Evolutionary conservation across 2,329 filamentous ascomycete genomes (phyloP).

Genomic region (Aureobasidium namibiae): DNA sequence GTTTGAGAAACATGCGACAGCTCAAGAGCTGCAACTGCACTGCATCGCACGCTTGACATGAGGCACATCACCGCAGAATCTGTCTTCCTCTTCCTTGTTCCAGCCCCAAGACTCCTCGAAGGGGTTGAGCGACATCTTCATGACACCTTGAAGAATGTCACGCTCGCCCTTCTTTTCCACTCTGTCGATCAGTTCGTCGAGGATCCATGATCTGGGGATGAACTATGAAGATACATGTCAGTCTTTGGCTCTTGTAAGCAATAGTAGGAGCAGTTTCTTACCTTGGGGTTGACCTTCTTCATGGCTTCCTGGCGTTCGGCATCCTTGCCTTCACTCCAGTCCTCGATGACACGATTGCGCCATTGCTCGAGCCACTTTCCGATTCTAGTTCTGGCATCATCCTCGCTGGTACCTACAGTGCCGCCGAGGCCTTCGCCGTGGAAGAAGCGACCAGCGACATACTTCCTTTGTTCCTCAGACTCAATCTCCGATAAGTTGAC

Average conservation of each 20-base stretch:
- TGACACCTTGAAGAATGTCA: constrained; percentile 65
- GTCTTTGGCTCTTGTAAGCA: not conserved
- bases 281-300: constrained; percentile 81
- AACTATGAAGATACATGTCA: constrained; percentile 43
- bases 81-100: constrained; percentile 64
- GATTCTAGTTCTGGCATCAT: constrained; percentile 58
- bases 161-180: constrained; percentile 80
- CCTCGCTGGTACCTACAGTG: constrained; percentile 50
- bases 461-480: constrained; percentile 54
- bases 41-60: constrained; percentile 71
- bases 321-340: constrained; percentile 56
- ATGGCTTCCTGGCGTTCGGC: constrained; percentile 60
- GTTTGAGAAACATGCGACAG: not conserved
- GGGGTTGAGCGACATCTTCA: constrained; percentile 76
- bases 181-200: constrained; percentile 84
- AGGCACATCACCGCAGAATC: constrained; percentile 82
- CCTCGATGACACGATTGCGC: constrained; percentile 61
- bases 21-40: constrained; percentile 79
- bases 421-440: constrained; percentile 61
- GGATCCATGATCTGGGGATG: constrained; percentile 78
- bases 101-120: constrained; percentile 71
- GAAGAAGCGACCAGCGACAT: constrained; percentile 69
- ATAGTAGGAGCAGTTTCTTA: constrained; percentile 21
- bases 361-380: constrained; percentile 76
- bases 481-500: constrained; percentile 56